These are phyloP conservation scores for Aspergillus novoparasiticus DNA, from an alignment of 2,329 filamentous ascomycete genomes.

Conservation along the genomic window DNA sequence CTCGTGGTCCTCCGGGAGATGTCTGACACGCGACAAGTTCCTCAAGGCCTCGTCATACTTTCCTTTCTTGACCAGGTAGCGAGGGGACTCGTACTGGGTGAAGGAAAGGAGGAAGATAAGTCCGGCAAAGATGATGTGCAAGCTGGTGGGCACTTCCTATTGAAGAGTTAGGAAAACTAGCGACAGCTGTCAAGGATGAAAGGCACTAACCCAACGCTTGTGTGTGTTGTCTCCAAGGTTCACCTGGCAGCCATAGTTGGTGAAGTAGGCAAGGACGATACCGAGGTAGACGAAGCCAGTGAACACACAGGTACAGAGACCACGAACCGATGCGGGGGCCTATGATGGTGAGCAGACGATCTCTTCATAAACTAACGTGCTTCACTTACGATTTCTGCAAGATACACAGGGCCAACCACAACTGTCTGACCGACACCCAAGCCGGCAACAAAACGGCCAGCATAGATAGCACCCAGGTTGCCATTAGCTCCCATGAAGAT, in stretches of 20 bases:
- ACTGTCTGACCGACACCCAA: slow-evolving; percentile 48
- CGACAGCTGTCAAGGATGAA: slow-evolving; percentile 11
- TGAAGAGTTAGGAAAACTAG: not conserved
- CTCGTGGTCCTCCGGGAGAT: slow-evolving; percentile 61
- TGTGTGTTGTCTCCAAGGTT: slow-evolving; percentile 51
- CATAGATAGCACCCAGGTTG: slow-evolving; percentile 44
- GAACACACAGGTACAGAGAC: slow-evolving; percentile 73
- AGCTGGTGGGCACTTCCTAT: slow-evolving; percentile 64
- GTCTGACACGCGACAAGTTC: slow-evolving; percentile 58
- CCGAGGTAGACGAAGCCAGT: slow-evolving; percentile 74
- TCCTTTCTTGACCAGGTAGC: slow-evolving; percentile 68
- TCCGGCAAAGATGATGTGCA: slow-evolving; percentile 77
- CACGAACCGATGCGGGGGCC: slow-evolving; percentile 67
- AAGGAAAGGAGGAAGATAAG: slow-evolving; percentile 72
- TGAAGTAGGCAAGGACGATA: slow-evolving; percentile 78
- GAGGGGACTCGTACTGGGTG: slow-evolving; percentile 69
- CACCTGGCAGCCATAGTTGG: slow-evolving; percentile 65
- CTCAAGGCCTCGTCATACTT: slow-evolving; percentile 52
- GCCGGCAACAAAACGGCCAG: slow-evolving; percentile 48
- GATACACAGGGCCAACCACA: slow-evolving; percentile 64
- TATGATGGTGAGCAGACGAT: slow-evolving; percentile 5
- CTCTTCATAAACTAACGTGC: not conserved
- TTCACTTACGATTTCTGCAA: slow-evolving; percentile 63
- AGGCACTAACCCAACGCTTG: slow-evolving; percentile 52
- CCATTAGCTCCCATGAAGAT: slow-evolving; percentile 48